Evolutionary conservation across 176 grass and related monocot genomes (phyloP).

Genomic region (Ampelocalamus luodianensis): DNA sequence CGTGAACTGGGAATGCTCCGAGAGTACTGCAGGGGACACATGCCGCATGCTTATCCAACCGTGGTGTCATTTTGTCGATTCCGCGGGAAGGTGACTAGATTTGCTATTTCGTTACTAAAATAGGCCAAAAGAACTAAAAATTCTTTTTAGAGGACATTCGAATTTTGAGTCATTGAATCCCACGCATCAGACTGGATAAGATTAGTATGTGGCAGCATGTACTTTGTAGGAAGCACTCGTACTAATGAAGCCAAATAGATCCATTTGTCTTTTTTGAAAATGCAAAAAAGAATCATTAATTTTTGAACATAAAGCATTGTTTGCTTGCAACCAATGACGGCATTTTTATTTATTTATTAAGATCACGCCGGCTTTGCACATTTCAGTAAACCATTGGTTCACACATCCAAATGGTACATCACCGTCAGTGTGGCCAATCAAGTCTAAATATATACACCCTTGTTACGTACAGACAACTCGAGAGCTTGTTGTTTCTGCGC

Average conservation of each 20-base stretch:
- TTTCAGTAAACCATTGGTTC: not conserved
- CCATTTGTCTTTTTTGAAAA: not conserved
- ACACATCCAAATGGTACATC: not conserved
- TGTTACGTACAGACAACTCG: not conserved
- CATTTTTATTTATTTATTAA: not conserved
- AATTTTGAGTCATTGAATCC: too few species aligned
- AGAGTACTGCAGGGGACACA: too few species aligned
- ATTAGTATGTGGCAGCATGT: too few species aligned
- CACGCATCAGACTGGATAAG: too few species aligned
- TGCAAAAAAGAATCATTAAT: not conserved
- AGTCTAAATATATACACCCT: not conserved
- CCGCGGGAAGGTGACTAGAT: too few species aligned
- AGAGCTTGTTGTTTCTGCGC: not conserved
- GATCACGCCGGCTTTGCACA: not conserved
- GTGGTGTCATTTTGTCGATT: too few species aligned
- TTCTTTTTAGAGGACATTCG: too few species aligned
- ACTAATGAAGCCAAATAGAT: not conserved
- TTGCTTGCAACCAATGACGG: not conserved
- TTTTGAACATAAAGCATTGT: not conserved
- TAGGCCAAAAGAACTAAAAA: too few species aligned
- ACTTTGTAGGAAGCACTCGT: too few species aligned
- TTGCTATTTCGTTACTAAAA: too few species aligned
- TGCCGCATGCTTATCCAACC: too few species aligned
- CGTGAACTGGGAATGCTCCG: too few species aligned
- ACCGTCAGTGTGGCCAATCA: not conserved